Percentiles rank a stretch among this genome's conserved stretches.
phyloP scores from a whole-genome alignment of 73 alveolate genomes.

The Durusdinium trenchii region DNA sequence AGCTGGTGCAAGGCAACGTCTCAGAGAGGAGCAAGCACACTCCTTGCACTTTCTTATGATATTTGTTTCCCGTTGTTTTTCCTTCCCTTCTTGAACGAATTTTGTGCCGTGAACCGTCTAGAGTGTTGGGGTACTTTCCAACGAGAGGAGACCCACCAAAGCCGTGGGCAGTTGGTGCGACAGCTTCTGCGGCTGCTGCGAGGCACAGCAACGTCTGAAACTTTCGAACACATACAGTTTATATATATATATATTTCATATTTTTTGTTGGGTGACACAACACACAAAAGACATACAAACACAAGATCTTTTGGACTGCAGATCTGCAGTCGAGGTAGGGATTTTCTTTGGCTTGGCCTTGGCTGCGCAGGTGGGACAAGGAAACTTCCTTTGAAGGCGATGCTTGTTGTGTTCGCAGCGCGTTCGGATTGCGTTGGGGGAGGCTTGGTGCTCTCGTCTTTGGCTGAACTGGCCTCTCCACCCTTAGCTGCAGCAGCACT shows the following conservation, averaged over 20 bases:
- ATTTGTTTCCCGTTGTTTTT: too few relatives aligned
- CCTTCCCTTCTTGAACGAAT: too few relatives aligned
- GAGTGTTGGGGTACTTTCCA: background rate
- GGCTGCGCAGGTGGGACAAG: conserved; percentile 19
- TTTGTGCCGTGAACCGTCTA: too few relatives aligned
- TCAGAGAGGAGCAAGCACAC: background rate
- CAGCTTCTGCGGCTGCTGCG: conserved; percentile 21
- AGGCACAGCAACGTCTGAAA: background rate
- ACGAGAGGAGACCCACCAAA: conserved; percentile 30
- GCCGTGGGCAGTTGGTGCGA: conserved; percentile 51
- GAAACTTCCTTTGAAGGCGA: background rate
- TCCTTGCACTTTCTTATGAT: too few relatives aligned
- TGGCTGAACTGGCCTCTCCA: conserved; percentile 35
- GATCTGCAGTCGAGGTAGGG: background rate
- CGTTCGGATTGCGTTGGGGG: background rate
- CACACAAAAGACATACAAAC: too few relatives aligned
- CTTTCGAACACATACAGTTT: too few relatives aligned
- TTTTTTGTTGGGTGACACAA: too few relatives aligned
- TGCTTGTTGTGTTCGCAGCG: background rate
- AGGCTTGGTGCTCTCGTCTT: conserved; percentile 48
- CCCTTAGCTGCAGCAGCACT: conserved; percentile 72
- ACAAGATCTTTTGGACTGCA: too few relatives aligned
- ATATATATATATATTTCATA: too few relatives aligned
- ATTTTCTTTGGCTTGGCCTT: conserved; percentile 25
- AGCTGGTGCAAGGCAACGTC: background rate